phyloP scores from a whole-genome alignment of 495 filamentous ascomycete genomes.

The Tuber borchii region DNA sequence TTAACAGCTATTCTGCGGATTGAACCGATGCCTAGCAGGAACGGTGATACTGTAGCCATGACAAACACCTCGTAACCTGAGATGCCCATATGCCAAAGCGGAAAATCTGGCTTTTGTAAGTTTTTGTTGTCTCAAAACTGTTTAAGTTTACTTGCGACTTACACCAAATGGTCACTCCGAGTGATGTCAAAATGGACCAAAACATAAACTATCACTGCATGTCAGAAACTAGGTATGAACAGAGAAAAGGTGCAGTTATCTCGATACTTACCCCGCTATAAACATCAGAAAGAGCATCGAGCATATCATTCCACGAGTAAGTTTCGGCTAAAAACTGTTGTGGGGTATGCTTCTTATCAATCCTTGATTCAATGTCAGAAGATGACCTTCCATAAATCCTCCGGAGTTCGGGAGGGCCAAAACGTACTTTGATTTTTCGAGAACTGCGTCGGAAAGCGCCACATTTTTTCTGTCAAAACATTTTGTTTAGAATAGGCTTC shows the following conservation, averaged over 20 bases:
- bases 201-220: conserved; percentile 67
- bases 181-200: conserved; percentile 86
- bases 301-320: conserved; percentile 66
- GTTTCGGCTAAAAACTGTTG: conserved; percentile 59
- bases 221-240: conserved; percentile 34
- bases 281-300: conserved; percentile 80
- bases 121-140: not conserved
- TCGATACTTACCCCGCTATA: conserved; percentile 72
- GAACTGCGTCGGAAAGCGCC: conserved; percentile 61
- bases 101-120: conserved; percentile 62
- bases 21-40: conserved; percentile 66
- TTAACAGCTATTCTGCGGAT: conserved; percentile 61
- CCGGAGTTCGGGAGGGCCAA: not conserved
- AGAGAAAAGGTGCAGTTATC: not conserved
- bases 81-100: conserved; percentile 99
- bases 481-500: conserved; percentile 23
- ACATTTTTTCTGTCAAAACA: conserved; percentile 31
- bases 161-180: conserved; percentile 91
- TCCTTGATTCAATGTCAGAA: conserved; percentile 50
- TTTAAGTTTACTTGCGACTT: conserved; percentile 44
- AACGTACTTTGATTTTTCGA: conserved; percentile 61
- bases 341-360: conserved; percentile 53
- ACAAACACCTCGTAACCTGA: conserved; percentile 91
- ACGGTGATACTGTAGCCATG: conserved; percentile 73
- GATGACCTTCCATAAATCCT: conserved; percentile 9